phyloP scores from a whole-genome alignment of 352 stramenopile genomes.

The Elongisporangium anandrum region DNA sequence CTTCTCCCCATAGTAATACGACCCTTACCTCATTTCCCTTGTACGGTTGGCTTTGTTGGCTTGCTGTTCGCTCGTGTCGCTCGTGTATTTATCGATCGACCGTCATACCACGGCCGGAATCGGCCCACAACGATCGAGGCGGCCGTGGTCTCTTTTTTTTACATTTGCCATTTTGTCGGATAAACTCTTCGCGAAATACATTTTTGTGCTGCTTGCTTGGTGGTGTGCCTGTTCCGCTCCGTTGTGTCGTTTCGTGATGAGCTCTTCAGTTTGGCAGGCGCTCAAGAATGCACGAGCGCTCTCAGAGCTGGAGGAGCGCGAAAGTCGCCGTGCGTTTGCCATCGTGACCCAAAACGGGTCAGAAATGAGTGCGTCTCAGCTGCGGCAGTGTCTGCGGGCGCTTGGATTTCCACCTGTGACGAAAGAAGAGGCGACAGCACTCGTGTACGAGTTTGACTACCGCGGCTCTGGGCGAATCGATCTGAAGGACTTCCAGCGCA shows the following conservation, averaged over 20 bases:
- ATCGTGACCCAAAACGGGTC: neutral
- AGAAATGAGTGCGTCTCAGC: conserved; percentile 21
- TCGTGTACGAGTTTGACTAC: conserved; percentile 50
- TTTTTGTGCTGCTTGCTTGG: neutral
- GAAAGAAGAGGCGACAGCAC: conserved; percentile 15
- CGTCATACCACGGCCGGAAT: neutral
- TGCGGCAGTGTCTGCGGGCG: conserved; percentile 27
- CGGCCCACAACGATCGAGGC: neutral
- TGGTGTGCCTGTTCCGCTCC: neutral
- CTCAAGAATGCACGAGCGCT: neutral
- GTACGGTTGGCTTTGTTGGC: neutral
- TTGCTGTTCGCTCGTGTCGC: neutral
- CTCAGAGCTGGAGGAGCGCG: neutral
- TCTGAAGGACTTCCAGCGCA: conserved; percentile 33
- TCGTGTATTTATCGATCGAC: neutral
- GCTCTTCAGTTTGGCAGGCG: neutral
- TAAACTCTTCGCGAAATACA: neutral
- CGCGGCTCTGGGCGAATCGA: conserved; percentile 20
- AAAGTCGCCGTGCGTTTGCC: neutral
- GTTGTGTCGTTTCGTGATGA: neutral
- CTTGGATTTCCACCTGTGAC: conserved; percentile 17
- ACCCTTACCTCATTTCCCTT: neutral
- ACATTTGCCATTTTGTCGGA: neutral
- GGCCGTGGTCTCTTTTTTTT: neutral
- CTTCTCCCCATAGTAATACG: neutral